These are phyloP conservation scores for Paecilomyces niveus DNA, from an alignment of 2,329 filamentous ascomycete species.

Conservation along the genomic window DNA sequence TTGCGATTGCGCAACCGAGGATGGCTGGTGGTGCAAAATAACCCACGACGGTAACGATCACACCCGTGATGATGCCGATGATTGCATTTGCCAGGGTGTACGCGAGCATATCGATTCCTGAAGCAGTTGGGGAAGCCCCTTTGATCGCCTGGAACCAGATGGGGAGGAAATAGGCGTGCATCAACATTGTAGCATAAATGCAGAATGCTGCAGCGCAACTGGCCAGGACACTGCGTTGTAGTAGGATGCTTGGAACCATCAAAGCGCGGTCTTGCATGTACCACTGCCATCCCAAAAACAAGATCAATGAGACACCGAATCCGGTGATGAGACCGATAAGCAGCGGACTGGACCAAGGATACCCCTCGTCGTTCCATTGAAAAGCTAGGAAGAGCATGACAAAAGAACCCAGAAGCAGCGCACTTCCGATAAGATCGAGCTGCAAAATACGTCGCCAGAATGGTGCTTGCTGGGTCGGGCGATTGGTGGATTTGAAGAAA, in stretches of 20 bases:
- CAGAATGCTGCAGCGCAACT: slow-evolving; percentile 9
- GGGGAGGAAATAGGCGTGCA: slow-evolving; percentile 18
- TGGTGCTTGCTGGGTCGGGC: not conserved
- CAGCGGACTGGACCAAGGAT: slow-evolving; percentile 23
- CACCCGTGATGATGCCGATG: slow-evolving; percentile 8
- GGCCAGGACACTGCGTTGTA: slow-evolving; percentile 10
- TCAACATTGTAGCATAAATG: slow-evolving; percentile 13
- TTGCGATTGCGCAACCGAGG: slow-evolving; percentile 11
- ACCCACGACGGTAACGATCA: slow-evolving; percentile 11
- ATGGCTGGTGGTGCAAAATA: slow-evolving; percentile 19
- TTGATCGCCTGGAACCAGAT: slow-evolving; percentile 20
- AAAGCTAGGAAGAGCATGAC: slow-evolving; percentile 12
- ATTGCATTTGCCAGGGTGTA: slow-evolving; percentile 5
- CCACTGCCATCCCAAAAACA: slow-evolving; percentile 23
- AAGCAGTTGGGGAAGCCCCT: slow-evolving; percentile 6
- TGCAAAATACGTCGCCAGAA: not conserved
- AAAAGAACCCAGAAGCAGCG: not conserved
- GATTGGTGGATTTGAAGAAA: slow-evolving; percentile 6
- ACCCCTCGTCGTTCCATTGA: slow-evolving; percentile 5
- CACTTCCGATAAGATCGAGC: not conserved
- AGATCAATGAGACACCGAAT: slow-evolving; percentile 15
- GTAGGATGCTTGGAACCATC: slow-evolving; percentile 14
- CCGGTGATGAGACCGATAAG: slow-evolving; percentile 31
- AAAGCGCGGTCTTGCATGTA: slow-evolving; percentile 14
- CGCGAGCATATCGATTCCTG: slow-evolving; percentile 7